Percentiles rank a stretch among this genome's conserved stretches.
phyloP scores from a whole-genome alignment of 169 alveolate species.

The Babesia caballi region DNA sequence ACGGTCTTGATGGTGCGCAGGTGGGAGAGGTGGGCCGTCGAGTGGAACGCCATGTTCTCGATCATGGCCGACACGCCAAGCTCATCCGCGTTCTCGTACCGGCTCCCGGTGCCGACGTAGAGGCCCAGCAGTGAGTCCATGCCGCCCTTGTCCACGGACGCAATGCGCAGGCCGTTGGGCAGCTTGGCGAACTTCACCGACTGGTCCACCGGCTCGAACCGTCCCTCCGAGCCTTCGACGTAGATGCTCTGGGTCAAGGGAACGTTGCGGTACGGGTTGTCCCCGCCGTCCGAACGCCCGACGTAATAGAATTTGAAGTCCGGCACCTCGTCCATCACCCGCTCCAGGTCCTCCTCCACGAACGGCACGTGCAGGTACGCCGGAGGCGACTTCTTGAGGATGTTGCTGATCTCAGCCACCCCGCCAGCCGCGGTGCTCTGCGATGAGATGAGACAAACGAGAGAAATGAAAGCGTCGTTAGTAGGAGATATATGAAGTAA shows the following conservation, averaged over 20 bases:
- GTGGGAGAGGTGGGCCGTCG: conserved; percentile 86
- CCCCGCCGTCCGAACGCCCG: conserved; percentile 64
- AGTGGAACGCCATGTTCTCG: conserved; percentile 81
- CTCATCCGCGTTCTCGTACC: conserved; percentile 74
- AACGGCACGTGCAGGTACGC: conserved; percentile 66
- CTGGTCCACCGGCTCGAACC: conserved; percentile 67
- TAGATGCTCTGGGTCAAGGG: conserved; percentile 73
- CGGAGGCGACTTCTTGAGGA: conserved; percentile 64
- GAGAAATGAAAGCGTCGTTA: too few species aligned
- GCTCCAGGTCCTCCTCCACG: conserved; percentile 74
- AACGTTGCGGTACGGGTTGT: conserved; percentile 71
- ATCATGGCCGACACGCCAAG: conserved; percentile 84
- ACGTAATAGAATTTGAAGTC: conserved; percentile 79
- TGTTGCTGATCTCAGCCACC: conserved; percentile 15
- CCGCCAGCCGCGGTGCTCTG: conserved; percentile 24
- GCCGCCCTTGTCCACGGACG: conserved; percentile 71
- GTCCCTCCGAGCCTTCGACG: conserved; percentile 66
- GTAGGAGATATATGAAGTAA: too few species aligned
- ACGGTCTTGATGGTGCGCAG: conserved; percentile 82
- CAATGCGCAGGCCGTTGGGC: conserved; percentile 82
- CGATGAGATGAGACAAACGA: neutral
- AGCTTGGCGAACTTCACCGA: conserved; percentile 78
- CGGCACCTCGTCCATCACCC: conserved; percentile 76
- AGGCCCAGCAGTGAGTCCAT: conserved; percentile 63
- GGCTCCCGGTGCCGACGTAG: conserved; percentile 80